Base-by-base conservation (phyloP, 1,284 basidiomycete genomes). In the Mycosarcoma maydis region DNA sequence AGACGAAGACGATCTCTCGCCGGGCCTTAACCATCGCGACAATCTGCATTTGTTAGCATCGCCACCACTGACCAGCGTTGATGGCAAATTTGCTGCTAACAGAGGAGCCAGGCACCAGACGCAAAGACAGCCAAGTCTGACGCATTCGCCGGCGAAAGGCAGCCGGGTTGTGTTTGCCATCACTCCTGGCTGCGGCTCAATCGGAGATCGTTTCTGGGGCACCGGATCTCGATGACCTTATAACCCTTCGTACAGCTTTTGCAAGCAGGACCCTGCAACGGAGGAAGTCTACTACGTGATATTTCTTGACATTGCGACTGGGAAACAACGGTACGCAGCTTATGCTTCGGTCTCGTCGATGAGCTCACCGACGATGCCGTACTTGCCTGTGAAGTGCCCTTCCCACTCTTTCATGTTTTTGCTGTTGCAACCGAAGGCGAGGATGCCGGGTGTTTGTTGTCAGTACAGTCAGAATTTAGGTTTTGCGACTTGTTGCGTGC, bases 181-280 rank as follows among this genome's bases (percentile, higher is more conserved):
- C 53, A 73, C 62, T 5, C 77, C 78, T 2, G 77, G 77, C 14
- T 72, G 70, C 34, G 78, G 78, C 8, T 72, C 71, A 20, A 80
- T 80, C 39, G 77, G 78, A 16, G 78, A 80, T 51, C 72, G 78
- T 0, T 80, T 76, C 64, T 80, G 65, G 64, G 73, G 77, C 27
- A 79, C 75, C 7, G 67, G 67, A 0, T 52, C 60, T 24, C 38
- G 66, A 26, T 69, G 37, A 55, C 2, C 6, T 6, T 37, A 9
- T 29, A n/a, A n/a, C n/a, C n/a, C n/a, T n/a, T n/a, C 29, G 29
- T 14, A 30, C 29, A 30, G 29, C 29, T 14, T 30, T 30, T 30
- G 4, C 29, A 8, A 8, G 29, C 29, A 14, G 29, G 14, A 30
- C 29, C 9, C 29, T 30, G 29, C 14, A 8, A 30, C 29, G 29